These are phyloP conservation scores for Pythium volutum DNA, from an alignment of 352 stramenopile species.

Conservation along the genomic window DNA sequence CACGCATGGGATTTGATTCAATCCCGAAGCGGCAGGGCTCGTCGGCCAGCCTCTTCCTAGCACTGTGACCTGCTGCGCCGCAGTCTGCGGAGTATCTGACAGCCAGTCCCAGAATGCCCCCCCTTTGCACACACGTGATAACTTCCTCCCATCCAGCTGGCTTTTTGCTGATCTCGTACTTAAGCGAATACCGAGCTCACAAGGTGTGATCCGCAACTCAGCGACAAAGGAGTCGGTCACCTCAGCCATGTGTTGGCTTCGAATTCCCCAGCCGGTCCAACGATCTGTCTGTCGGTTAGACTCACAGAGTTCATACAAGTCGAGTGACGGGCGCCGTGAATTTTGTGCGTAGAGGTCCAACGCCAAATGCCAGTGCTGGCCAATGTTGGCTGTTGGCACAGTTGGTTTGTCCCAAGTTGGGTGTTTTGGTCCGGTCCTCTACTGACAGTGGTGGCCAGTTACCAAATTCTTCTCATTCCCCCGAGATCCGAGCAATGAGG, in stretches of 20 bases:
- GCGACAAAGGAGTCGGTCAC: constrained; percentile 4
- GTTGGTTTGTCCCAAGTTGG: not conserved
- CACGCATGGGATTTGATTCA: not conserved
- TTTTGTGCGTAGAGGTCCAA: not conserved
- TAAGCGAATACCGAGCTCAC: constrained; percentile 2
- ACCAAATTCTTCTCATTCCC: constrained; percentile 6
- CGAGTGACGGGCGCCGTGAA: not conserved
- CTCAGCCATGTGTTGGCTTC: constrained; percentile 8
- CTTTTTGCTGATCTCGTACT: constrained; percentile 2
- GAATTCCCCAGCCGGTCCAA: not conserved
- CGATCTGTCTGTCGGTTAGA: not conserved
- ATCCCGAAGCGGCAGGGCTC: not conserved
- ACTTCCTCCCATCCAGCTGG: constrained; percentile 11
- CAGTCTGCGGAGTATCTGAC: not conserved
- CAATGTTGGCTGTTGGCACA: not conserved
- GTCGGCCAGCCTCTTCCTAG: not conserved
- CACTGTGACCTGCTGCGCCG: no score
- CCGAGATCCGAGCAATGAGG: constrained; percentile 5
- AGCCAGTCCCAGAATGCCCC: not conserved
- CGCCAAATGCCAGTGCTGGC: not conserved
- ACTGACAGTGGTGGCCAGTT: not conserved
- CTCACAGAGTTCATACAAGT: not conserved
- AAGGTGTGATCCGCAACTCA: not conserved
- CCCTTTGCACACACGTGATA: not conserved
- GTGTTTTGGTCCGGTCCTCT: not conserved